phyloP scores from a whole-genome alignment of 2,329 filamentous ascomycete species.

The Diaporthe ampelina region DNA sequence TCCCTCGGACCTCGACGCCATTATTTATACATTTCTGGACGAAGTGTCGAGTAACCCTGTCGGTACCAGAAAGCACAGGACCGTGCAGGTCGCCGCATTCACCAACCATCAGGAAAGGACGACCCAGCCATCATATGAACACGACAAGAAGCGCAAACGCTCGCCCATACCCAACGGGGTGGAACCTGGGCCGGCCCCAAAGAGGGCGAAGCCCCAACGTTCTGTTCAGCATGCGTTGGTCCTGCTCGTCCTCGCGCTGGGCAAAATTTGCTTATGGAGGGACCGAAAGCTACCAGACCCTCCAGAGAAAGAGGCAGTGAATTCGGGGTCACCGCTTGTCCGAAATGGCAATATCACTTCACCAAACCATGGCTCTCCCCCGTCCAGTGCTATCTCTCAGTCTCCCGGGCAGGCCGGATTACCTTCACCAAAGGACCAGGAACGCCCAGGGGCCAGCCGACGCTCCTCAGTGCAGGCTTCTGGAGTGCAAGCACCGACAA shows the following conservation, averaged over 20 bases:
- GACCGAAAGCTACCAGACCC: conserved; percentile 69
- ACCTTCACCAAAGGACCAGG: conserved; percentile 66
- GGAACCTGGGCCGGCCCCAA: conserved; percentile 50
- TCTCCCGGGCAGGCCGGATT: conserved; percentile 58
- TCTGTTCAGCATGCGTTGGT: conserved; percentile 87
- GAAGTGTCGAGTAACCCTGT: conserved; percentile 54
- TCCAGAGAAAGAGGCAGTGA: conserved; percentile 57
- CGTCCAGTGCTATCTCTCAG: conserved; percentile 59
- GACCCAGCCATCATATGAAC: conserved; percentile 44
- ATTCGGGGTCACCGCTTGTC: conserved; percentile 55
- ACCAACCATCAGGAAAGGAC: conserved; percentile 34
- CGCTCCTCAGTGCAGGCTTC: conserved; percentile 63
- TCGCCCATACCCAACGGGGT: conserved; percentile 59
- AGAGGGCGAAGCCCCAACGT: conserved; percentile 67
- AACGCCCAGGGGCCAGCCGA: conserved; percentile 61
- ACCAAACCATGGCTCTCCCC: conserved; percentile 69
- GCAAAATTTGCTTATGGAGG: conserved; percentile 79
- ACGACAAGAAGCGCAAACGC: conserved; percentile 68
- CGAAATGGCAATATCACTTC: conserved; percentile 67
- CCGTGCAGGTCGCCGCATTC: conserved; percentile 40
- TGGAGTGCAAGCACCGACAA: conserved; percentile 35
- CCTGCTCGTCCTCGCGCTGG: conserved; percentile 85
- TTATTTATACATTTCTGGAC: conserved; percentile 67
- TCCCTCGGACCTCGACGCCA: conserved; percentile 64
- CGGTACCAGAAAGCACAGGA: conserved; percentile 43